Conservation (phyloP, 495 filamentous ascomycete genomes). For the Xylaria flabelliformis region DNA sequence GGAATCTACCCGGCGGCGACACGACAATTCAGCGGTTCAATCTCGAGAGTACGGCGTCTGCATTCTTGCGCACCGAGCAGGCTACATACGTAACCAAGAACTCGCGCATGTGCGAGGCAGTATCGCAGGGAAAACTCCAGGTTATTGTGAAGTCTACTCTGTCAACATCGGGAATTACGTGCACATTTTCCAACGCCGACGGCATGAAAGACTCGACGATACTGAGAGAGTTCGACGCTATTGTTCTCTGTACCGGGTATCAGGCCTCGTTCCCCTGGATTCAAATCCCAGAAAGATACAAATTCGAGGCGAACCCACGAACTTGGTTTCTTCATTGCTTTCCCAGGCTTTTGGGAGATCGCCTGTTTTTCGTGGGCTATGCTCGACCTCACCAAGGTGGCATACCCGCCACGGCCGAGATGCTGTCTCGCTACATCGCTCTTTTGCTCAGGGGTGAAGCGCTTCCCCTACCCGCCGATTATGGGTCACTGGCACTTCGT, state of each 20-base stretch:
- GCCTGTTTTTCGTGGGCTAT: conserved; percentile 30
- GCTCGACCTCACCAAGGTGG: conserved; percentile 28
- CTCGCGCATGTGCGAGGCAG: background rate
- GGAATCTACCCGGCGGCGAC: background rate
- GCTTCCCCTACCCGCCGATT: background rate
- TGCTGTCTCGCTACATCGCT: conserved; percentile 25
- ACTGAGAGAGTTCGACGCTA: conserved; percentile 22
- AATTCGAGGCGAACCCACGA: conserved; percentile 21
- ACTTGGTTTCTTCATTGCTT: conserved; percentile 27
- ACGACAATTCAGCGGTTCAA: background rate
- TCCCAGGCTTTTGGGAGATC: conserved; percentile 17
- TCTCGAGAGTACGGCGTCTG: background rate
- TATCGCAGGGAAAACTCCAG: conserved; percentile 12
- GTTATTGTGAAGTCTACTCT: background rate
- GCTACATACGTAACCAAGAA: background rate
- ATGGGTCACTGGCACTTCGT: background rate
- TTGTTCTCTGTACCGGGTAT: conserved; percentile 27
- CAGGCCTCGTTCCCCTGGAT: conserved; percentile 27
- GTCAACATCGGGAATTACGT: background rate
- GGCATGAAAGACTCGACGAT: background rate
- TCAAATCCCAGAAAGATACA: conserved; percentile 6
- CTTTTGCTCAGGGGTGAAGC: background rate
- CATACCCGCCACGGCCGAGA: conserved; percentile 25
- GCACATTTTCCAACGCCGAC: background rate
- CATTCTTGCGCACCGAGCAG: background rate